Base-by-base conservation (phyloP, 2,329 filamentous ascomycete species). In the Cladosporium sp. region DNA sequence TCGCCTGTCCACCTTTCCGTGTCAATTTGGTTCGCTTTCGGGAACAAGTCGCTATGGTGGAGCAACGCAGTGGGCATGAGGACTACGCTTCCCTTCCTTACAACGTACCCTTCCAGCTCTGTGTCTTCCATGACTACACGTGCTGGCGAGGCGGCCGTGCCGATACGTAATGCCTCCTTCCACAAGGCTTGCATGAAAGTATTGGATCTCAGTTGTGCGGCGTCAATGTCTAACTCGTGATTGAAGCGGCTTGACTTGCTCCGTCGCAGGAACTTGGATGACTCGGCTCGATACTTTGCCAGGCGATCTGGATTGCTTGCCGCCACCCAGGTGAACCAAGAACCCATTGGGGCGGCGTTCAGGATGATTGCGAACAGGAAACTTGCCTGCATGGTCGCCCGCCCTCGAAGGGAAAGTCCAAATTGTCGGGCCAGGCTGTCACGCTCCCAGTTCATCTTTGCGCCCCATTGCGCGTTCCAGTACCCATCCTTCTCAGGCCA, bases 391-490 rank as follows among this genome's bases (percentile, higher is more conserved):
- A 67, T 43, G 53, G 51, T 63, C 10, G 64, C 58, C 13, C 66
- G 53, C 4, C 66, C 66, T n/a, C 66, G 58, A 18, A 59, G 49
- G 8, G 66, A 58, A 18, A 67, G 66, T 5, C 64, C 66, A 21
- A 32, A 57, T 16, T 43, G 23, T 28, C 43, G 57, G 13, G 58
- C 66, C 39, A 66, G 30, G n/a, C 30, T 21, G 16, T 67, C 66
- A 25, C 66, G 34, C 21, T 67, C 64, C 64, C 59, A 66, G 28
- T 66, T 67, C 64, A 67, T 63, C 36, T 66, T 65, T 14, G 54
- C 48, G 32, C 66, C 66, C 66, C 66, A 67, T 16, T 16, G 51
- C 51, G 63, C 66, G 30, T 58, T 58, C 64, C 66, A 67, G 6
- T 56, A 54, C 13, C 59, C 59, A 11, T 65, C 64, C 16, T 43